These are phyloP conservation scores for Phytophthora sp. DNA, from an alignment of 352 stramenopile genomes.

Conservation along the genomic window DNA sequence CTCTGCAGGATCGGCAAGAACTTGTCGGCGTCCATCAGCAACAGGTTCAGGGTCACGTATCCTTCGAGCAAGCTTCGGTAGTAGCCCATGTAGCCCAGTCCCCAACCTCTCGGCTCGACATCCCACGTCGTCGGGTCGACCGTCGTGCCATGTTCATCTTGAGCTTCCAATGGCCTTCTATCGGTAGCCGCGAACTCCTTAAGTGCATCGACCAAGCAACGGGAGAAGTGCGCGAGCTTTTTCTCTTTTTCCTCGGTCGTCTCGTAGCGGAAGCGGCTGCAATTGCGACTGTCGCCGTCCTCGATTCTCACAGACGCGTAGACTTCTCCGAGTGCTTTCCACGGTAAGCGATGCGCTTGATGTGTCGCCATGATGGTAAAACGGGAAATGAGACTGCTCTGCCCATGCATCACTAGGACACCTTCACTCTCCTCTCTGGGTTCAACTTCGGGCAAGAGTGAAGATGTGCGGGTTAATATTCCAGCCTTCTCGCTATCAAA, in stretches of 20 bases:
- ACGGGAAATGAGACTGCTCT: too few relatives aligned
- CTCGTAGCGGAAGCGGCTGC: too few relatives aligned
- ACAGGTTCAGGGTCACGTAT: constrained; percentile 42
- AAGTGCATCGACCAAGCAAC: constrained; percentile 26
- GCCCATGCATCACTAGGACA: too few relatives aligned
- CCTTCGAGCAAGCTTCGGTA: constrained; percentile 31
- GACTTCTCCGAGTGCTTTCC: constrained; percentile 26
- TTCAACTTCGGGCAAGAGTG: too few relatives aligned
- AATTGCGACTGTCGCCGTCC: too few relatives aligned
- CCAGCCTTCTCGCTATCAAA: too few relatives aligned
- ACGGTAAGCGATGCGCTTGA: constrained; percentile 34
- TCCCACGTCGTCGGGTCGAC: constrained; percentile 33
- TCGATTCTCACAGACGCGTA: not conserved
- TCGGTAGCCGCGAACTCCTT: constrained; percentile 36
- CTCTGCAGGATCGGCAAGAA: constrained; percentile 28
- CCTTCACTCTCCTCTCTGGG: too few relatives aligned
- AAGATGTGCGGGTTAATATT: too few relatives aligned
- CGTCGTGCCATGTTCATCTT: constrained; percentile 30
- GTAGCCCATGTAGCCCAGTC: constrained; percentile 18
- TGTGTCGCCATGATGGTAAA: constrained; percentile 33
- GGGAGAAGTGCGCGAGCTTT: constrained; percentile 29
- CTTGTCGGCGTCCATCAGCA: constrained; percentile 31
- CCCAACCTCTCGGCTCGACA: constrained; percentile 5
- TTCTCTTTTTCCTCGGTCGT: constrained; percentile 25
- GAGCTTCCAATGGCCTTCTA: constrained; percentile 8